Base-by-base conservation (phyloP, 2,329 filamentous ascomycete genomes). In the Dactylellina drechsleri region DNA sequence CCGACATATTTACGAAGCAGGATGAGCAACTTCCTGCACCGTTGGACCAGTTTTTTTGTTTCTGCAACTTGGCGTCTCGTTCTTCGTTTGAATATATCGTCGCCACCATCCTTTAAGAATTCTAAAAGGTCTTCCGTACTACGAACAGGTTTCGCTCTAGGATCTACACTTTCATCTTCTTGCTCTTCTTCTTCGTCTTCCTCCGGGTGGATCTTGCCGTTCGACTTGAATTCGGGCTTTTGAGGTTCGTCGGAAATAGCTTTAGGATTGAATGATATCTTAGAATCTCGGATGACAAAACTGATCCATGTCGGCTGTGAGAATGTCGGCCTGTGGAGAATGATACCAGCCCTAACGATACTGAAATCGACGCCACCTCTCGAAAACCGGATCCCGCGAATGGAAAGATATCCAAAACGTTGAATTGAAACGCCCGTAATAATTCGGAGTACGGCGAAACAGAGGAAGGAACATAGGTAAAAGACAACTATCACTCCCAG, bases 271-370 rank as follows among this genome's bases (percentile, higher is more conserved):
- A 98, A 82, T 0, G 92, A 96, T 59, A 99, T 86, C 58, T 89
- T 91, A 58, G 97, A 85, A 81, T 97, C 95, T 79, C 89, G 92
- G 73, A 99, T 83, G 7, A 95, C 91, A 59, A 99, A 86, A 81
- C 93, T 98, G 79, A 97, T 85, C 93, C 94, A 98, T 77, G 96
- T 98, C 52, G 95, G 95, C 82, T 98, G 93, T 54, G 94, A 92
- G 83, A 99, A 98, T 4, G 95, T 98, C 12, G 95, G 95, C 3
- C 93, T 89, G 83, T 99, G 95, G 77, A 98, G 83, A 68, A 92
- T 91, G 79, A 99, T 85, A 52, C 95, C 93, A 61, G 99, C 85
- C 59, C 93, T 92, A 59, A 95, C 89, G 67, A 99, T 89, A 82
- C 97, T 92, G 82, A 99, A 88, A 79, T 91, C 91, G 80, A 97